Evolutionary conservation across 1,284 basidiomycete genomes (phyloP).

Genomic region (Porodaedalea pini): DNA sequence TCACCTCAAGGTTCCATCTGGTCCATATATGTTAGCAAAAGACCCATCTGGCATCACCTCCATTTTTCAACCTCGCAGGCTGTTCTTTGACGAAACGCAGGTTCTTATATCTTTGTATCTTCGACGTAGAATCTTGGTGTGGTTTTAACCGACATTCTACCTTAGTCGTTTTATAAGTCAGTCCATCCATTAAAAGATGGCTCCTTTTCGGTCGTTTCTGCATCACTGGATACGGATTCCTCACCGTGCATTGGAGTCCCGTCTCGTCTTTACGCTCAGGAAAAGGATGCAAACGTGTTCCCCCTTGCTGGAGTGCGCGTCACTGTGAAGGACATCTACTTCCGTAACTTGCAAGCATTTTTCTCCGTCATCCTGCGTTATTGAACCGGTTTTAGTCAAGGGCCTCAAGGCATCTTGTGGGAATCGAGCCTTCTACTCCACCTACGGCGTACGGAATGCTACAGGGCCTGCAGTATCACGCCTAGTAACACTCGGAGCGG

Average conservation of each 20-base stretch:
- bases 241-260: conserved; percentile 20
- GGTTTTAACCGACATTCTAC: not conserved
- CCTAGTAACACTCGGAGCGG: conserved; percentile 45
- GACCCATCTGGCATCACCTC: not conserved
- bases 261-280: conserved; percentile 26
- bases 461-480: conserved; percentile 44
- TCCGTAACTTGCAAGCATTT: not conserved
- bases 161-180: conserved; percentile 19
- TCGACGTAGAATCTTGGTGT: not conserved
- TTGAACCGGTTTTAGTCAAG: not conserved
- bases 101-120: too few species aligned
- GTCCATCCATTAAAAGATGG: conserved; percentile 12
- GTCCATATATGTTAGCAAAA: conserved; percentile 16
- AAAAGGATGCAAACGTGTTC: conserved; percentile 21
- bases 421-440: conserved; percentile 16
- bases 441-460: conserved; percentile 17
- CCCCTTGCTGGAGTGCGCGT: conserved; percentile 18
- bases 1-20: conserved; percentile 4
- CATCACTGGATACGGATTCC: conserved; percentile 19
- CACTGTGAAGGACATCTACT: conserved; percentile 19
- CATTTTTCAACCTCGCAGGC: conserved; percentile 10
- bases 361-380: not conserved
- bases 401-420: conserved; percentile 11
- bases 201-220: conserved; percentile 18
- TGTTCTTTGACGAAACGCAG: conserved; percentile 14